Evolutionary conservation across 257 asterid genomes (phyloP).

Genomic region (Capsicum baccatum): DNA sequence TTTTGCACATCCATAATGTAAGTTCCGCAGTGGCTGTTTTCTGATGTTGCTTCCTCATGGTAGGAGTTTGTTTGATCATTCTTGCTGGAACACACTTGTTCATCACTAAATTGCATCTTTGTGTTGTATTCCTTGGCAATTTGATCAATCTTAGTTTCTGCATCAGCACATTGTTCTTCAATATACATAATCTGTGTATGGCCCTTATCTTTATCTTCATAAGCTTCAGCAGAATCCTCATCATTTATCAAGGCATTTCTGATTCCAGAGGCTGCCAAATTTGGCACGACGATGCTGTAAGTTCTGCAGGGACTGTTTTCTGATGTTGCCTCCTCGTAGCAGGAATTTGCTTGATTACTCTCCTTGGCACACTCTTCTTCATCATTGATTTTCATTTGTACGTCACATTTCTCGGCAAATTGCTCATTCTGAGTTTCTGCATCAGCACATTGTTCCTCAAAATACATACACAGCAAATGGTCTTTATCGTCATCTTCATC

Average conservation of each 20-base stretch:
- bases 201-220: conserved; percentile 24
- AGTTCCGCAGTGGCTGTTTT: neutral
- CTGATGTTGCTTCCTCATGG: conserved; percentile 30
- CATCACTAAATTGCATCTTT: conserved; percentile 10
- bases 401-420: conserved; percentile 7
- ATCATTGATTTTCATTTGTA: neutral
- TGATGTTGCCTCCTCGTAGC: conserved; percentile 23
- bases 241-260: neutral
- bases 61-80: neutral
- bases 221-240: neutral
- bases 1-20: conserved; percentile 25
- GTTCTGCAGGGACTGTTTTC: conserved; percentile 8
- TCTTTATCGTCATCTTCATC: conserved; percentile 25
- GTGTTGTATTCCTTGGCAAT: conserved; percentile 1
- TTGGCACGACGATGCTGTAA: conserved; percentile 25
- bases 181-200: conserved; percentile 22
- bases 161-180: conserved; percentile 6
- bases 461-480: conserved; percentile 17
- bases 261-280: conserved; percentile 29
- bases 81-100: conserved; percentile 23
- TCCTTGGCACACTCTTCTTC: conserved; percentile 25
- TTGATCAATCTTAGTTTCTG: conserved; percentile 25
- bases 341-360: neutral
- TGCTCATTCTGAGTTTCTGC: conserved; percentile 21
- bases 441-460: conserved; percentile 19